Percentiles rank a stretch among this genome's conserved stretches.
phyloP scores from a whole-genome alignment of 306 rosid genomes.

The Castanopsis chinensis region DNA sequence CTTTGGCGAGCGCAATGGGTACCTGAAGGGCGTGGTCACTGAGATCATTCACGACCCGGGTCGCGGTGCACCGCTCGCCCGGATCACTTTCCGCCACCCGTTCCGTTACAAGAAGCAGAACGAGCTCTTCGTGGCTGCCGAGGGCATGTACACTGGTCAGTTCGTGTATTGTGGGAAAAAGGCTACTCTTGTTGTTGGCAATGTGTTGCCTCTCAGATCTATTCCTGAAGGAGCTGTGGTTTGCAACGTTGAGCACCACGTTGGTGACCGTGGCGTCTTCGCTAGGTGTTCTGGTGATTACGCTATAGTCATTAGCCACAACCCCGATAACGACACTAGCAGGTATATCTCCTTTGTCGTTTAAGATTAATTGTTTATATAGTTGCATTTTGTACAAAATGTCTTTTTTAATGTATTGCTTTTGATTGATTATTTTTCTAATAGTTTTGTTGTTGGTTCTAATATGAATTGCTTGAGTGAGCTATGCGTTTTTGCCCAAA shows the following conservation, averaged over 20 bases:
- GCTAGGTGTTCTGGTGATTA: constrained; percentile 45
- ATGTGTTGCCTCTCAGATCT: constrained; percentile 39
- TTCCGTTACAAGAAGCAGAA: constrained; percentile 45
- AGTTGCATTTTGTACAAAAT: too few relatives aligned
- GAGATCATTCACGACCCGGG: constrained; percentile 46
- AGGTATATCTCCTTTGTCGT: not conserved
- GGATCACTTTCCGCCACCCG: constrained; percentile 41
- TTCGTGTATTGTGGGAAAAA: constrained; percentile 43
- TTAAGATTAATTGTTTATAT: not conserved
- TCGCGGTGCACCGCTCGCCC: constrained; percentile 42
- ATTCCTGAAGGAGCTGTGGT: constrained; percentile 48
- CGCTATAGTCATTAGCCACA: constrained; percentile 42
- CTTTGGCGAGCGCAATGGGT: constrained; percentile 44
- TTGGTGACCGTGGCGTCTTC: constrained; percentile 43
- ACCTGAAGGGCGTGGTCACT: constrained; percentile 39
- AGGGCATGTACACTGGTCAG: constrained; percentile 43
- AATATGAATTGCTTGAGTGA: too few relatives aligned
- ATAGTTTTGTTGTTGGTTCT: not conserved
- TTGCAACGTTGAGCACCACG: constrained; percentile 46
- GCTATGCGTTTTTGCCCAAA: too few relatives aligned
- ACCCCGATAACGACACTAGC: constrained; percentile 45
- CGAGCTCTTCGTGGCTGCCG: constrained; percentile 46
- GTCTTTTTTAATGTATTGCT: not conserved
- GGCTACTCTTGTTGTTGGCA: constrained; percentile 38
- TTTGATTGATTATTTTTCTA: not conserved